These are phyloP conservation scores for Escallonia herrerae DNA, from an alignment of 129 eudicot genomes.

Conservation along the genomic window DNA sequence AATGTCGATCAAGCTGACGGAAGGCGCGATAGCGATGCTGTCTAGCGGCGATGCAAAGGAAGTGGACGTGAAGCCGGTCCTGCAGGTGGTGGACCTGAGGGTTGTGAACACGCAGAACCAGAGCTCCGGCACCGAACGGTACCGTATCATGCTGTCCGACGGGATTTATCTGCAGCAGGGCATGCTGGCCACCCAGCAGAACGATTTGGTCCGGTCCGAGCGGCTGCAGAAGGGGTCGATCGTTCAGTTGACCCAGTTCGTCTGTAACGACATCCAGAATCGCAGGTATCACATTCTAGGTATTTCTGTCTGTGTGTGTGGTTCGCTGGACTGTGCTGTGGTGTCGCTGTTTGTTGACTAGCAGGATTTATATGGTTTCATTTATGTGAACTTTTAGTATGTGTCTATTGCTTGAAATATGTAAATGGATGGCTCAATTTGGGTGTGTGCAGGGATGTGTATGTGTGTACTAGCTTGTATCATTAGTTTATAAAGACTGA, in stretches of 20 bases:
- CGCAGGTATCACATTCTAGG: constrained; percentile 36
- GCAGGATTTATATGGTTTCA: too few species aligned
- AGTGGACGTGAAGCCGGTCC: constrained; percentile 43
- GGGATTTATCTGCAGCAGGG: constrained; percentile 58
- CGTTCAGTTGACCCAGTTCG: constrained; percentile 44
- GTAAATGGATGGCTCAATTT: too few species aligned
- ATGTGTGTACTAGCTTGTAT: not conserved
- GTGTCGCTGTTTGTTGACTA: too few species aligned
- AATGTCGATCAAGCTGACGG: constrained; percentile 47
- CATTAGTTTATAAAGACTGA: too few species aligned
- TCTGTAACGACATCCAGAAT: constrained; percentile 42
- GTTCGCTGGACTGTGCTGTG: too few species aligned
- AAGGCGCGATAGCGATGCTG: constrained; percentile 43
- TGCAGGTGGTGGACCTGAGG: constrained; percentile 56
- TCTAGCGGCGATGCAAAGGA: constrained; percentile 17
- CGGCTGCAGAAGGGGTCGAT: constrained; percentile 58
- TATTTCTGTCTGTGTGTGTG: not conserved
- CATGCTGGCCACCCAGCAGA: constrained; percentile 67
- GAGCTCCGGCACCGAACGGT: constrained; percentile 33
- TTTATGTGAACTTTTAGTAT: too few species aligned
- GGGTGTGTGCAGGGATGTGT: not conserved
- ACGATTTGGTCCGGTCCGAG: constrained; percentile 48
- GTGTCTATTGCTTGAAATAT: too few species aligned
- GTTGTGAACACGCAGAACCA: constrained; percentile 31
- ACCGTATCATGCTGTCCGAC: constrained; percentile 60